Evolutionary conservation across 179 eudicot species (phyloP), one percentile per base, ranked within the genome.

Genomic region (Beta macrorhiza): DNA sequence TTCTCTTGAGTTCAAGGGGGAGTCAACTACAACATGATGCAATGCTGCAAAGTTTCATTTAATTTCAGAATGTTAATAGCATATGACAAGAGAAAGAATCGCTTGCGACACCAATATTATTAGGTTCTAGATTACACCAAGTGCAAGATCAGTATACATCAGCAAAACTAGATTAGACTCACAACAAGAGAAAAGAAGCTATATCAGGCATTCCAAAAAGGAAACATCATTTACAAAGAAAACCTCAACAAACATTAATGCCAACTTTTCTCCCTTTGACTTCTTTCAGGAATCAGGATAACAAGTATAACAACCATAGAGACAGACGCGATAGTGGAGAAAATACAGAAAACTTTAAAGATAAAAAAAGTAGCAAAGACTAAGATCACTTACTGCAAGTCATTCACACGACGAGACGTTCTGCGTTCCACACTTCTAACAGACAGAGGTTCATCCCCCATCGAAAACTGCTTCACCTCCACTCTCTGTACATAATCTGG

Each of bases 401-500:
- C 99, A 86, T 95, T 91, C 74, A 82, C 88, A 53, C 95, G 89
- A 8, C 98, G 99, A 63, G 99, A 95, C 57, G 99, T 95, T 76
- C 90, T 92, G 55, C 99, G 93, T 78, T 95, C 99, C 59, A 95
- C 99, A 65, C 92, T 95, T 89, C 98, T 90, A 81, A 95, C 97
- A 2, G 98, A 93, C 84, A 95, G 82, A 1, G 99, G 97, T 86
- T 93, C 99, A 59, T 95, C 95, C 58, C 99, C 99, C 81, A 95
- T 80, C 0, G 99, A 95, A 72, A 95, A 95, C 86, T 95, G 99
- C 88, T 91, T 95, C 53, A 95, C 88, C 88, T 92, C 98, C 79
- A 95, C 99, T 85, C 99, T 90, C 83, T 92, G 82, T 75, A 95
- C 98, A 83, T 95, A 95, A 85, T 93, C 98, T 0, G 99, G 99